phyloP scores from a whole-genome alignment of 768 basidiomycete species.

The Mycena galopus region DNA sequence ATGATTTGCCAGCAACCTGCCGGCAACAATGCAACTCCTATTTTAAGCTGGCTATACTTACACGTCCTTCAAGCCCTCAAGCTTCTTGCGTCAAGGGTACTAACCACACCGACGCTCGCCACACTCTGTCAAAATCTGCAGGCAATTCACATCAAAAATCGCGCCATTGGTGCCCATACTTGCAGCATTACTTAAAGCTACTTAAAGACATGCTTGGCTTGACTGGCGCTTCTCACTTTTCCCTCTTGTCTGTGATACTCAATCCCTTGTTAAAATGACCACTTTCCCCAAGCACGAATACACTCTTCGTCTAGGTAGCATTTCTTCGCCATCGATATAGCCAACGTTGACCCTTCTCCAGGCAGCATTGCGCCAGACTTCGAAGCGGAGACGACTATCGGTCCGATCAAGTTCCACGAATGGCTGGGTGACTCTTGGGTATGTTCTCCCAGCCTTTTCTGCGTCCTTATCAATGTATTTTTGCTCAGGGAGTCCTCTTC shows the following conservation, averaged over 20 bases:
- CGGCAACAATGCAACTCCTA: too few species aligned
- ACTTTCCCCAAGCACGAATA: constrained; percentile 38
- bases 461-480: constrained; percentile 1
- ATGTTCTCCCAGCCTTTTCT: constrained; percentile 40
- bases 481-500: constrained; percentile 84
- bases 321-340: too few species aligned
- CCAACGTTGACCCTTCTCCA: too few species aligned
- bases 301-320: constrained; percentile 84
- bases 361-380: constrained; percentile 93
- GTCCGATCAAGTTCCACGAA: constrained; percentile 92
- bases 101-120: too few species aligned
- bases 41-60: neutral
- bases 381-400: constrained; percentile 88
- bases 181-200: too few species aligned
- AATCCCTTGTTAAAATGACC: too few species aligned
- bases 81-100: too few species aligned
- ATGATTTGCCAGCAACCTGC: neutral
- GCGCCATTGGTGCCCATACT: too few species aligned
- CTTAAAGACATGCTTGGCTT: constrained; percentile 8
- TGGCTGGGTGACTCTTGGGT: constrained; percentile 94
- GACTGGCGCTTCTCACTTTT: neutral
- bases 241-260: neutral
- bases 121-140: too few species aligned
- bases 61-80: too few species aligned
- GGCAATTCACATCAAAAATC: too few species aligned